Percentiles rank a stretch among this genome's conserved stretches.
Conservation (phyloP, 1,284 basidiomycete genomes). For the Prillingera fragicola region DNA sequence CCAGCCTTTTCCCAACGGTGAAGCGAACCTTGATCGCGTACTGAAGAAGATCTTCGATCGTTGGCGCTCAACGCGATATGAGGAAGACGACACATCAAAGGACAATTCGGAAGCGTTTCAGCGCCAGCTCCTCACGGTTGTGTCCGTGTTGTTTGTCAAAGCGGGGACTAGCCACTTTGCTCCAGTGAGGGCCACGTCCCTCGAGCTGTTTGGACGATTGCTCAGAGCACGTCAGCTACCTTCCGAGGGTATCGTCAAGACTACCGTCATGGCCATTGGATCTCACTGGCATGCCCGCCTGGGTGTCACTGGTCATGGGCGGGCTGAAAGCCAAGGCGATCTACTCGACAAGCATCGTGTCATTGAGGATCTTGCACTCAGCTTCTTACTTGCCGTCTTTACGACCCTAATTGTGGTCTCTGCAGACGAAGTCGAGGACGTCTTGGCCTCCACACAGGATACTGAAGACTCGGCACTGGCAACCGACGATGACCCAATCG, state of each 20-base stretch:
- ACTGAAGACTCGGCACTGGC: constrained; percentile 38
- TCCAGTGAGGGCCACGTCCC: constrained; percentile 15
- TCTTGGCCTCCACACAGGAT: constrained; percentile 14
- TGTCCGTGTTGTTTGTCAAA: constrained; percentile 39
- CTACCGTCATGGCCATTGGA: constrained; percentile 67
- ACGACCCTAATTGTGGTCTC: constrained; percentile 65
- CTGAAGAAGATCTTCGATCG: constrained; percentile 62
- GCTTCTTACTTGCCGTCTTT: constrained; percentile 68
- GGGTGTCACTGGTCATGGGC: constrained; percentile 43
- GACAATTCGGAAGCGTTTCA: constrained; percentile 60
- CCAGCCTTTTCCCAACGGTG: constrained; percentile 78
- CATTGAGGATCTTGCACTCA: constrained; percentile 64
- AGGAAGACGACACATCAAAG: constrained; percentile 35
- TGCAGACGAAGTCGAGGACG: constrained; percentile 51
- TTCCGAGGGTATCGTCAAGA: constrained; percentile 67
- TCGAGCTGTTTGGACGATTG: constrained; percentile 43
- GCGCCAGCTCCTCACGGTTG: constrained; percentile 64
- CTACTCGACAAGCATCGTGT: constrained; percentile 40
- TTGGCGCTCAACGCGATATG: constrained; percentile 32
- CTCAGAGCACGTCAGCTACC: constrained; percentile 66
- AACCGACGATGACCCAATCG: constrained; percentile 48
- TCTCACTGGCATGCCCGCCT: constrained; percentile 76
- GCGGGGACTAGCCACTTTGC: constrained; percentile 29
- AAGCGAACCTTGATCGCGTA: constrained; percentile 72
- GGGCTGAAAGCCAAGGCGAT: constrained; percentile 30